Evolutionary conservation across 2,329 filamentous ascomycete genomes (phyloP).

Genomic region (Ceratocystis albifundus): DNA sequence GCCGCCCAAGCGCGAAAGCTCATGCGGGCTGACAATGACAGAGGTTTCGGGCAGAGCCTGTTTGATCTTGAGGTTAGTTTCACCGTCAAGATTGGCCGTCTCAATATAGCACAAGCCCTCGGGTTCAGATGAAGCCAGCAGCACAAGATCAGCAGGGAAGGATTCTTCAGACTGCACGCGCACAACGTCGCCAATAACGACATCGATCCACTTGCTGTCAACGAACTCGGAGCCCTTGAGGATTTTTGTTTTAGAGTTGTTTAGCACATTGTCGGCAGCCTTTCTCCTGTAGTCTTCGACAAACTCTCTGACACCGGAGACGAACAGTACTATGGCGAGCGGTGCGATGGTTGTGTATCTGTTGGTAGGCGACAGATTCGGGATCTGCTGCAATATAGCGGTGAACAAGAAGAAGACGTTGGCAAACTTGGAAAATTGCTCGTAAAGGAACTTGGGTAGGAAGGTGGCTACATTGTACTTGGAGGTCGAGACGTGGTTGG

Average conservation of each 20-base stretch:
- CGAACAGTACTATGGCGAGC: constrained; percentile 75
- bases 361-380: constrained; percentile 88
- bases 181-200: constrained; percentile 83
- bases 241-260: constrained; percentile 74
- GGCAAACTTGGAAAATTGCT: constrained; percentile 98
- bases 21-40: constrained; percentile 70
- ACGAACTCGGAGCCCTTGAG: constrained; percentile 73
- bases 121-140: constrained; percentile 89
- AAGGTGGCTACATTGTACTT: constrained; percentile 96
- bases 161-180: constrained; percentile 89
- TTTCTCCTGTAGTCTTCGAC: constrained; percentile 89
- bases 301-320: constrained; percentile 91
- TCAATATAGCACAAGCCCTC: constrained; percentile 98
- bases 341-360: constrained; percentile 92
- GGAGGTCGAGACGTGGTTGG: constrained; percentile 94
- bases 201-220: constrained; percentile 86
- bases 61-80: constrained; percentile 98
- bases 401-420: constrained; percentile 99
- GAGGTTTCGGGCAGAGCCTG: constrained; percentile 90
- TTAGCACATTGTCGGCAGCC: constrained; percentile 73
- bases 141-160: constrained; percentile 85
- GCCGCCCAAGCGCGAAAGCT: constrained; percentile 75
- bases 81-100: constrained; percentile 92
- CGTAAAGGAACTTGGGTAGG: constrained; percentile 89
- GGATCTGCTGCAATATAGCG: constrained; percentile 86